These are phyloP conservation scores for Erigeron philadelphicus DNA, from an alignment of 140 eudicot genomes.

Conservation along the genomic window DNA sequence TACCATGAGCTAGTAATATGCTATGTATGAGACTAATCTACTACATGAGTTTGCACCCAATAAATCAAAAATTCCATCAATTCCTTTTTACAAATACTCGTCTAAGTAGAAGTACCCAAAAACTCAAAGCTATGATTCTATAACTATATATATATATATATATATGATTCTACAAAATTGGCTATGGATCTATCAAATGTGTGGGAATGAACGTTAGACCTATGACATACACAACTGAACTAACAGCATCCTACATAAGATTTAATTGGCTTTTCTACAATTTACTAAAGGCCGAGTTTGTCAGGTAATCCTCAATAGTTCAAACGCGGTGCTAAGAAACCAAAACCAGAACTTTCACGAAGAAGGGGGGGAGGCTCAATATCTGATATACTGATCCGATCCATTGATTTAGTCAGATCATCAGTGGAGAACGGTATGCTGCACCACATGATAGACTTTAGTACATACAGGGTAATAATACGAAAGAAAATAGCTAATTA, in stretches of 20 bases:
- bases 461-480: too few species aligned
- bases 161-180: constrained; percentile 28
- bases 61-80: not conserved
- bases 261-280: not conserved
- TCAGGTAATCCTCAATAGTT: constrained; percentile 11
- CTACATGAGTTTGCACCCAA: not conserved
- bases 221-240: constrained; percentile 23
- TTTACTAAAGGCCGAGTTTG: constrained; percentile 20
- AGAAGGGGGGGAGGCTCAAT: constrained; percentile 87
- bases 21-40: too few species aligned
- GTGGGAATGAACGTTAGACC: constrained; percentile 16
- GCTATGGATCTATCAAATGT: constrained; percentile 6
- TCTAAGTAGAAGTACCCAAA: not conserved
- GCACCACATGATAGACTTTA: too few species aligned
- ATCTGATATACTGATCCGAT: constrained; percentile 54
- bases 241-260: constrained; percentile 9
- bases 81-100: not conserved
- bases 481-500: too few species aligned
- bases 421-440: constrained; percentile 74
- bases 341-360: constrained; percentile 58
- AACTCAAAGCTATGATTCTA: not conserved
- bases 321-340: constrained; percentile 35
- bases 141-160: constrained; percentile 10
- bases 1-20: not conserved
- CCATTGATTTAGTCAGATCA: constrained; percentile 82